Percentiles rank a stretch among this genome's conserved stretches.
Conservation (phyloP, 2,329 filamentous ascomycete genomes). For the Chalaropsis ovoidea region DNA sequence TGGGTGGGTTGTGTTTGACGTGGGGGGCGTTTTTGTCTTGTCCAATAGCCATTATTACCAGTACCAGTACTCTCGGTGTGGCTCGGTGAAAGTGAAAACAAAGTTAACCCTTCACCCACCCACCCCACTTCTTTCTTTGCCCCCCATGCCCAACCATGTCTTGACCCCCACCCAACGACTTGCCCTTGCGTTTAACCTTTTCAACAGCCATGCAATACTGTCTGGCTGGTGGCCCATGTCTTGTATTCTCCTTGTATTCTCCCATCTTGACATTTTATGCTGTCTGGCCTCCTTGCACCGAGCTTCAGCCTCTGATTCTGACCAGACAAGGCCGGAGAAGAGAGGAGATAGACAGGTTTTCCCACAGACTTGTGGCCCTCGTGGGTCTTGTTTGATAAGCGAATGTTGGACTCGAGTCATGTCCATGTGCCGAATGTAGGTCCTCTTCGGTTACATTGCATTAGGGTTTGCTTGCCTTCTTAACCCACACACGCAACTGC, state of each 20-base stretch:
- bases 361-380: background rate
- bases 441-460: background rate
- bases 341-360: background rate
- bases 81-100: background rate
- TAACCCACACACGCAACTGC: too few relatives aligned
- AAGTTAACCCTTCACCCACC: background rate
- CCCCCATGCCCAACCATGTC: background rate
- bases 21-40: background rate
- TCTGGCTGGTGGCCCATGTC: background rate
- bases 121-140: background rate
- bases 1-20: background rate
- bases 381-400: too few relatives aligned
- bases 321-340: background rate
- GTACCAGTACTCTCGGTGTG: too few relatives aligned
- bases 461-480: background rate
- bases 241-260: background rate
- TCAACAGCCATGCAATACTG: background rate
- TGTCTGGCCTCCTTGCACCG: background rate
- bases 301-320: background rate
- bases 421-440: background rate
- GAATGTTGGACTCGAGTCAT: too few relatives aligned
- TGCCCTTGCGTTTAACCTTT: slow-evolving; percentile 13
- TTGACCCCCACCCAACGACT: background rate
- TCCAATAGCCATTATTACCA: too few relatives aligned
- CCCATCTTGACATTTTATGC: background rate